These are phyloP conservation scores for Peterozyma toletana DNA, from an alignment of 805 yeast genomes.

Conservation along the genomic window DNA sequence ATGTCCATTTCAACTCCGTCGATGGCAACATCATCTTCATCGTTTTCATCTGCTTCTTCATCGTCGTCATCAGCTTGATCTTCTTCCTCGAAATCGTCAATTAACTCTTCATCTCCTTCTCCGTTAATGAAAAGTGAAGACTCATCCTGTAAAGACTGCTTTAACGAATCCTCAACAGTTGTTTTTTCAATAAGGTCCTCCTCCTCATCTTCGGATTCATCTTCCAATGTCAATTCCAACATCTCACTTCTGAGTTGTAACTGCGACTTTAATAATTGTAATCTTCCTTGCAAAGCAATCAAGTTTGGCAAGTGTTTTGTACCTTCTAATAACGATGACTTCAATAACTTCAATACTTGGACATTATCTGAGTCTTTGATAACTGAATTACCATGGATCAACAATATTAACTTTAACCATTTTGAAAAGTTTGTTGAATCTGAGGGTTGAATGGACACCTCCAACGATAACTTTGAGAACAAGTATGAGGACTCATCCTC, in stretches of 20 bases:
- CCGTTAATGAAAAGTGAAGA: slow-evolving; percentile 28
- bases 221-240: slow-evolving; percentile 26
- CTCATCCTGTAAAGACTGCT: slow-evolving; percentile 20
- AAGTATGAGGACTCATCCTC: slow-evolving; percentile 33
- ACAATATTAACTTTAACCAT: slow-evolving; percentile 82
- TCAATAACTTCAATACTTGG: slow-evolving; percentile 49
- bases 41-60: slow-evolving; percentile 24
- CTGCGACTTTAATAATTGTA: slow-evolving; percentile 73
- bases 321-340: slow-evolving; percentile 47
- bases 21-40: slow-evolving; percentile 17
- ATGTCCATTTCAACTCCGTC: slow-evolving; percentile 20
- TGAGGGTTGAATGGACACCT: slow-evolving; percentile 45
- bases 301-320: slow-evolving; percentile 57
- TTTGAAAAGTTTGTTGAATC: slow-evolving; percentile 36
- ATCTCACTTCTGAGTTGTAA: slow-evolving; percentile 56
- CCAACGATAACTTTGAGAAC: slow-evolving; percentile 37
- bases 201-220: slow-evolving; percentile 23
- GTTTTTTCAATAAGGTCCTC: slow-evolving; percentile 27
- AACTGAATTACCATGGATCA: slow-evolving; percentile 62
- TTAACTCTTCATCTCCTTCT: slow-evolving; percentile 36
- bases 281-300: slow-evolving; percentile 78
- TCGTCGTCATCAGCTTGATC: slow-evolving; percentile 22
- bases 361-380: slow-evolving; percentile 44
- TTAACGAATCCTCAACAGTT: slow-evolving; percentile 24
- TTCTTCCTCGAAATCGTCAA: slow-evolving; percentile 25